A percentile compares a stretch with the other conserved stretches of the same genome.
Evolutionary conservation across 257 asterid genomes (phyloP).

Genomic region (Scutellaria minor): DNA sequence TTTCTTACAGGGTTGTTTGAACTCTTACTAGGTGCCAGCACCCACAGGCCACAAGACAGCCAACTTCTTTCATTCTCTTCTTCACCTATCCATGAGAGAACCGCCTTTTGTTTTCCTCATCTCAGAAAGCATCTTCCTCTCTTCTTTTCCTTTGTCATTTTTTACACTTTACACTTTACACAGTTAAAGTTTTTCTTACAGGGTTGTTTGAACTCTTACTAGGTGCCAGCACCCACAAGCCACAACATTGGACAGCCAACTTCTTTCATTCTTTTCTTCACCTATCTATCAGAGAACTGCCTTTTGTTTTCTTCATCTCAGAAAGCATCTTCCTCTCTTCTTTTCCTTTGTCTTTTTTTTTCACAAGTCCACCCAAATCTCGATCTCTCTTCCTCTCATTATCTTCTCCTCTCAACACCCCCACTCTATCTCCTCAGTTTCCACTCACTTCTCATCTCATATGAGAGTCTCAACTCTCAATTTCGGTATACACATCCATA

Average conservation of each 20-base stretch:
- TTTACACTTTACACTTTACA: neutral
- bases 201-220: neutral
- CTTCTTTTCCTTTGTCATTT: no score
- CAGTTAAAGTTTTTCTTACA: neutral
- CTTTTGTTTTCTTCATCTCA: neutral
- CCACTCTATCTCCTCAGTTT: no score
- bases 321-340: no score
- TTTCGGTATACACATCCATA: no score
- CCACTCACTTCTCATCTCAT: no score
- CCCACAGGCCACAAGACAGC: neutral
- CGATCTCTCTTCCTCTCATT: no score
- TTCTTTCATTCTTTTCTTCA: neutral
- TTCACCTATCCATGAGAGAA: neutral
- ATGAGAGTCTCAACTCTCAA: no score
- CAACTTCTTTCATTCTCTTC: neutral
- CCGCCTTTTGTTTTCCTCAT: neutral
- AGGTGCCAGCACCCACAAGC: neutral
- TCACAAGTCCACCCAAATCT: no score
- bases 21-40: neutral
- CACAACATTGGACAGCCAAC: neutral
- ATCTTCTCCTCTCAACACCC: no score
- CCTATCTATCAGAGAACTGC: neutral
- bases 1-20: no score
- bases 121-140: no score
- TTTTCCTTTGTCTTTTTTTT: no score